Conservation (phyloP, 371 early-diverging fungal genomes). For the Mortierella sp. region DNA sequence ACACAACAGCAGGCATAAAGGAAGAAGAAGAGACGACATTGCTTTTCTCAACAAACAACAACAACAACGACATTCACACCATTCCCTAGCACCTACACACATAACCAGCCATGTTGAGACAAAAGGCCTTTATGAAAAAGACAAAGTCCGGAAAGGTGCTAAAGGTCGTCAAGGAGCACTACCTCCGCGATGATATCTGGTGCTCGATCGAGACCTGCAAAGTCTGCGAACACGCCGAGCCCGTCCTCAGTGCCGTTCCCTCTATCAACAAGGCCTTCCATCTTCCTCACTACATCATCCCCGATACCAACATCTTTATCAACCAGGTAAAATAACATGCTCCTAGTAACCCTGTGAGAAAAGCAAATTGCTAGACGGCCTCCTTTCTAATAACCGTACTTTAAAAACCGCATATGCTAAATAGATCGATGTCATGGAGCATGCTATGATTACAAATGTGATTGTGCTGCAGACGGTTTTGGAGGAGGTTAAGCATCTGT, state of each 20-base stretch:
- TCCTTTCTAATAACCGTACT: neutral
- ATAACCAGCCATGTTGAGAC: constrained; percentile 38
- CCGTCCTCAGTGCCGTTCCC: constrained; percentile 50
- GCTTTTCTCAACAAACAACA: neutral
- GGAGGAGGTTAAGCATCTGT: constrained; percentile 90
- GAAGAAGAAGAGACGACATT: neutral
- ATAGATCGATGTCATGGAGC: constrained; percentile 96
- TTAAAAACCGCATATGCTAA: neutral
- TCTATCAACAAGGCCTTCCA: constrained; percentile 56
- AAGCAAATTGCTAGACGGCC: neutral
- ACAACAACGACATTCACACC: neutral
- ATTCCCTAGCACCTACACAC: neutral
- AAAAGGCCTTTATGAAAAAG: constrained; percentile 56
- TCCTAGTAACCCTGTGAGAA: neutral
- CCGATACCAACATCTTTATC: constrained; percentile 96
- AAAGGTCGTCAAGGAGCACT: constrained; percentile 96
- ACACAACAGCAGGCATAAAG: neutral
- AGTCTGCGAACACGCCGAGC: constrained; percentile 65
- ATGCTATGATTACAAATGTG: constrained; percentile 88
- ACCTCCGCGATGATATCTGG: constrained; percentile 94
- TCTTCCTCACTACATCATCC: constrained; percentile 84
- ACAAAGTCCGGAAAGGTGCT: constrained; percentile 82
- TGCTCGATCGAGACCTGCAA: constrained; percentile 82
- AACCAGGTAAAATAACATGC: constrained; percentile 77
- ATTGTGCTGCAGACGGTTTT: constrained; percentile 94